Base-by-base conservation (phyloP, 2,329 filamentous ascomycete genomes). In the Arachnopeziza araneosa region DNA sequence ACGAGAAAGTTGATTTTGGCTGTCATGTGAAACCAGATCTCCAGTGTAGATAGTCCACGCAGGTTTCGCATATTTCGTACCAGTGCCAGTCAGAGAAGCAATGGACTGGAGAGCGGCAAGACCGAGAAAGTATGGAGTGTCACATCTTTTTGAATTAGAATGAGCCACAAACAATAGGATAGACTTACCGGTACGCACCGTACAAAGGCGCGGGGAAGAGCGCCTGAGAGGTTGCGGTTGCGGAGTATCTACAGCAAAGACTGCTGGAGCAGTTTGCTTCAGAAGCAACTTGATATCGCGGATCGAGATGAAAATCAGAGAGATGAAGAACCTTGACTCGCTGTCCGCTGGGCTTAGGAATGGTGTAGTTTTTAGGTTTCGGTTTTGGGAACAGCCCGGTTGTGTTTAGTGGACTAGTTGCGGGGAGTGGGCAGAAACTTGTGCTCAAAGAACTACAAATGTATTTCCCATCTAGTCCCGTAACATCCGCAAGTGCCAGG, bases 31-130 rank as follows among this genome's bases (percentile, higher is more conserved):
- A 1, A 82, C 78, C 19, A 84, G 71, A 65, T 84, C 82, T 7
- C 82, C 82, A 1, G 82, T 84, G 65, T 84, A 85, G 22, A 84
- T 70, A 0, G 79, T 78, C 75, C 80, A 83, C 0, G 77, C 82
- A 10, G 83, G 74, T 6, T 60, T 55, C 8, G 78, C 75, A 4
- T 76, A 67, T 2, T 75, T 63, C 24, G 70, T 68, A 2, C 77
- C 78, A 9, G 82, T 84, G 3, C 82, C 82, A 1, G 82, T 84
- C 67, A 85, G 68, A 7, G 82, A 78, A 1, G 75, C 79, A 49
- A 85, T 77, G 1, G 83, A 79, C 68, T 84, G 78, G 19, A 85
- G 69, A 21, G 81, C 82, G 9, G 82, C 80, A 6, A 83, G 73
- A 12, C 77, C 80, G 7, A 86, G 75, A 57, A 81, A 82, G 63